phyloP scores from a whole-genome alignment of 768 basidiomycete genomes.

The Mycena haematopus region DNA sequence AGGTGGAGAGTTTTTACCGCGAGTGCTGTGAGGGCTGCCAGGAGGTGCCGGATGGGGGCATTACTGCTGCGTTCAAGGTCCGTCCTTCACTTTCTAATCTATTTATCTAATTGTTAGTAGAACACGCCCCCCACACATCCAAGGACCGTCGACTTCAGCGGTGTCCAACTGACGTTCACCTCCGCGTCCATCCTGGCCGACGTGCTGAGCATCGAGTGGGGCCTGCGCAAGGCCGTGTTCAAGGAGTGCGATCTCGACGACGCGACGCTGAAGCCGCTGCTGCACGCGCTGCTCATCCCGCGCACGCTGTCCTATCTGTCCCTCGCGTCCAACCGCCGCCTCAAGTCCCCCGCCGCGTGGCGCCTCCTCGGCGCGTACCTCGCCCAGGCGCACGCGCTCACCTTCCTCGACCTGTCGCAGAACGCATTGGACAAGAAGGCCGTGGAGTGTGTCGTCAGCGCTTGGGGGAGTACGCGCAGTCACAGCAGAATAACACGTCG shows the following conservation, averaged over 20 bases:
- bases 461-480: slow-evolving; percentile 55
- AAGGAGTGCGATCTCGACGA: slow-evolving; percentile 92
- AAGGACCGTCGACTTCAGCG: slow-evolving; percentile 79
- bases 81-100: slow-evolving; percentile 20
- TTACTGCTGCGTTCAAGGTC: slow-evolving; percentile 78
- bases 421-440: slow-evolving; percentile 85
- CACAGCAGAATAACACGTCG: too few species aligned
- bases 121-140: slow-evolving; percentile 62
- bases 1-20: slow-evolving; percentile 85
- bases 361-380: neutral
- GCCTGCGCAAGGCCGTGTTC: slow-evolving; percentile 82
- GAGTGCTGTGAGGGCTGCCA: slow-evolving; percentile 85
- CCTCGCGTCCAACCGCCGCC: slow-evolving; percentile 76
- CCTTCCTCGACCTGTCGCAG: slow-evolving; percentile 92
- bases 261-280: slow-evolving; percentile 85
- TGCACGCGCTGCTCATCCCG: slow-evolving; percentile 89
- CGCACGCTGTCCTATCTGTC: slow-evolving; percentile 82
- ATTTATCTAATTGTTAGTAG: slow-evolving; percentile 37
- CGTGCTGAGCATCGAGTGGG: slow-evolving; percentile 93
- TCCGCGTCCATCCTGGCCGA: slow-evolving; percentile 86
- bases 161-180: slow-evolving; percentile 72
- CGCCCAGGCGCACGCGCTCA: slow-evolving; percentile 70
- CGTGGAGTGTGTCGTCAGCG: slow-evolving; percentile 79
- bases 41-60: slow-evolving; percentile 67
- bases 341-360: neutral